Conservation (phyloP, 1,139 yeast genomes). For the Geotrichum carabidarum region DNA sequence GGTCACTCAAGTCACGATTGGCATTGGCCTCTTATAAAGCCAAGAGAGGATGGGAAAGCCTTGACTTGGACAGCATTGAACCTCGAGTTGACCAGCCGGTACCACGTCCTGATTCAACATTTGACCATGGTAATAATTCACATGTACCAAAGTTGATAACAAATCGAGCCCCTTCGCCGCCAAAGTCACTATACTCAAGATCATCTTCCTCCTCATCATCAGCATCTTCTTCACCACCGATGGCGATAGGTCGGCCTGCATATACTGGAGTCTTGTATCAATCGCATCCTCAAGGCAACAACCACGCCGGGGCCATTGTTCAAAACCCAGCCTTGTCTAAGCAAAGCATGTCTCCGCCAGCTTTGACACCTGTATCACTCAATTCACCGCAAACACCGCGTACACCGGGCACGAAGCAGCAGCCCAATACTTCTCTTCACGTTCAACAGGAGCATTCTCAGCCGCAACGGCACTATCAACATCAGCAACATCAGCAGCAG, state of each 20-base stretch:
- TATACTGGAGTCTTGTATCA: too few relatives aligned
- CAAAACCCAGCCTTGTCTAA: too few relatives aligned
- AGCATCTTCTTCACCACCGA: neutral
- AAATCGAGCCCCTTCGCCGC: neutral
- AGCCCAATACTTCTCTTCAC: neutral
- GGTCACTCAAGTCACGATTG: constrained; percentile 40
- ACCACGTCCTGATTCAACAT: neutral
- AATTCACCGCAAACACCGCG: constrained; percentile 1
- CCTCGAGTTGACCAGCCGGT: constrained; percentile 27
- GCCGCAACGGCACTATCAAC: too few relatives aligned
- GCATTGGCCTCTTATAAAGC: constrained; percentile 42
- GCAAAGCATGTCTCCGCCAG: neutral
- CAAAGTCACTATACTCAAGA: neutral
- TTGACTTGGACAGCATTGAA: constrained; percentile 37
- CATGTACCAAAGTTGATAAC: neutral
- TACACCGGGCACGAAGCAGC: neutral
- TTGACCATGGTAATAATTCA: too few relatives aligned
- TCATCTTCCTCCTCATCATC: constrained; percentile 1
- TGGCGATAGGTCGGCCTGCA: too few relatives aligned
- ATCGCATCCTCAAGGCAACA: too few relatives aligned
- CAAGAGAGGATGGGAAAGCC: constrained; percentile 40
- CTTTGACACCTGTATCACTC: neutral
- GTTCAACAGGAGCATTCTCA: neutral
- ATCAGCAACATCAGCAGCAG: too few relatives aligned
- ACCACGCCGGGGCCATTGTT: neutral